Evolutionary conservation across 495 filamentous ascomycete genomes (phyloP).

Genomic region (Tuber indicum): DNA sequence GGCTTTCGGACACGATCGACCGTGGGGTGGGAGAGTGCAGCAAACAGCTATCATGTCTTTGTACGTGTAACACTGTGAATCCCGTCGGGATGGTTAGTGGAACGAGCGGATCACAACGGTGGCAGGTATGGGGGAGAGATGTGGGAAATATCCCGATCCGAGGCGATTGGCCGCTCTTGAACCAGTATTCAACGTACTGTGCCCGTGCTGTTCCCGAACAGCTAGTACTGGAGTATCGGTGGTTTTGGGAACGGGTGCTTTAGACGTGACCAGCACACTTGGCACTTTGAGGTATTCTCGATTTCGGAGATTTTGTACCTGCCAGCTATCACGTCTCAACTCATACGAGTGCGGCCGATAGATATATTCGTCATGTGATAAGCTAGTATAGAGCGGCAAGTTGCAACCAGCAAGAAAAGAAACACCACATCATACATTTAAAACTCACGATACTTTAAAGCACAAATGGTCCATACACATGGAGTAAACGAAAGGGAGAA

Average conservation of each 20-base stretch:
- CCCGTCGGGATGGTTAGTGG: slow-evolving; percentile 34
- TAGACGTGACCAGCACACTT: not conserved
- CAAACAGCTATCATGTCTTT: slow-evolving; percentile 19
- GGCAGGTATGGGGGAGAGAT: not conserved
- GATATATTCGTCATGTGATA: no score
- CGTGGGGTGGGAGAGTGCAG: slow-evolving; percentile 10
- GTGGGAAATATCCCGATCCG: not conserved
- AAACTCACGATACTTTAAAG: no score
- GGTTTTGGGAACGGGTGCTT: not conserved
- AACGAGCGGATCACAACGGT: slow-evolving; percentile 23
- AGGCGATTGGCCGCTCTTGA: slow-evolving; percentile 14
- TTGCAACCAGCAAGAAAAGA: no score
- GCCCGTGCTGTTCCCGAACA: no score
- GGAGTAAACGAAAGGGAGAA: no score
- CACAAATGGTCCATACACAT: no score
- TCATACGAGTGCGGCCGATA: no score
- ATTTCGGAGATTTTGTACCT: not conserved
- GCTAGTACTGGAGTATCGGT: not conserved
- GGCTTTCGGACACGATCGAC: slow-evolving; percentile 13
- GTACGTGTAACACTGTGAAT: slow-evolving; percentile 26
- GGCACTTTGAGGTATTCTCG: not conserved
- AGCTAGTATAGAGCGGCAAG: no score
- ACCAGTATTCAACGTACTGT: not conserved
- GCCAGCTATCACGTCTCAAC: not conserved
- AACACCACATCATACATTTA: no score